Evolutionary conservation across 2,329 filamentous ascomycete species (phyloP).

Genomic region (Pezicula rhizophila): DNA sequence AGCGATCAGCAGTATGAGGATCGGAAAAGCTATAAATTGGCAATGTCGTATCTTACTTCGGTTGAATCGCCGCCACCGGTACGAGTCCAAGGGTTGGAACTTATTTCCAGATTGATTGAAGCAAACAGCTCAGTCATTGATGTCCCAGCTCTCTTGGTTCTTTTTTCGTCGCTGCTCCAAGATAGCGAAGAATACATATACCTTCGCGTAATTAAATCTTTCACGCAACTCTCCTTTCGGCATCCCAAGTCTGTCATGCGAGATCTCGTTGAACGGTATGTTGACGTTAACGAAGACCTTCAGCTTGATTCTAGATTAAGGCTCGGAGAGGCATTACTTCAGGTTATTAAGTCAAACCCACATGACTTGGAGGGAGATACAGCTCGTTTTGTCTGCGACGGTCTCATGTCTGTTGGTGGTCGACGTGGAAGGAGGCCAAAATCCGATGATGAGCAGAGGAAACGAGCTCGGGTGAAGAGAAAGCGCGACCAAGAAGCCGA

Average conservation of each 20-base stretch:
- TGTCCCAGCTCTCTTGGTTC: slow-evolving; percentile 56
- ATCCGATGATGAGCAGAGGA: slow-evolving; percentile 49
- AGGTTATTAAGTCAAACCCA: slow-evolving; percentile 56
- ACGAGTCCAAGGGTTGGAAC: slow-evolving; percentile 57
- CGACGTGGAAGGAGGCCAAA: slow-evolving; percentile 56
- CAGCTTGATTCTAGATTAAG: slow-evolving; percentile 59
- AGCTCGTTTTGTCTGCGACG: slow-evolving; percentile 47
- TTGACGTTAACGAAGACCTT: slow-evolving; percentile 54
- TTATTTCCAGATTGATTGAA: slow-evolving; percentile 52
- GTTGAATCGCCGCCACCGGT: slow-evolving; percentile 59
- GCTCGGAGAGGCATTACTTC: slow-evolving; percentile 61
- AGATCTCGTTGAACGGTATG: slow-evolving; percentile 61
- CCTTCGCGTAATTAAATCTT: slow-evolving; percentile 58
- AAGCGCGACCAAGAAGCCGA: slow-evolving; percentile 45
- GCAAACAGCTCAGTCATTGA: slow-evolving; percentile 54
- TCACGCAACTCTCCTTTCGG: slow-evolving; percentile 50
- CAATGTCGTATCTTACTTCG: slow-evolving; percentile 57
- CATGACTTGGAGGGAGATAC: slow-evolving; percentile 48
- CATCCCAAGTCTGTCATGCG: slow-evolving; percentile 57
- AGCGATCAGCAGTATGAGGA: slow-evolving; percentile 46
- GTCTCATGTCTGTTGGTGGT: slow-evolving; percentile 57
- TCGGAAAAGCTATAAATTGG: slow-evolving; percentile 54
- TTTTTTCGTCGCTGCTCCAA: slow-evolving; percentile 57
- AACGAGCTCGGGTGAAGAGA: slow-evolving; percentile 42
- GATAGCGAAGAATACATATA: slow-evolving; percentile 69